Base-by-base conservation (phyloP, 2,329 filamentous ascomycete genomes). In the Aureobasidium mangrovei region DNA sequence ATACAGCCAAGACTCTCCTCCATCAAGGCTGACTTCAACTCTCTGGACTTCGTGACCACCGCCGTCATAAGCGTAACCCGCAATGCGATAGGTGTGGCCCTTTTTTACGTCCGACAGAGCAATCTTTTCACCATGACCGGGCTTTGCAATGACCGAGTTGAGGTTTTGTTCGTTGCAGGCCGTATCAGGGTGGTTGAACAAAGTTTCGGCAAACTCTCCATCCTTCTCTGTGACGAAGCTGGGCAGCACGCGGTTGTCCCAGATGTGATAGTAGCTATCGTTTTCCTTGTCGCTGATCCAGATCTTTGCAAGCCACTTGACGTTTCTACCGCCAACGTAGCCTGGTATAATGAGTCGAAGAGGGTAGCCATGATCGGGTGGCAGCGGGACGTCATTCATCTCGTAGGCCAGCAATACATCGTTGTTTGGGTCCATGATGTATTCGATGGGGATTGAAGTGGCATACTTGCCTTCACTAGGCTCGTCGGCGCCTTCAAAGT, bases 331-430 rank as follows among this genome's bases (percentile, higher is more conserved):
- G 2, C 72, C 72, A 5, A 73, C 67, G 45, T 66, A 72, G 7
- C 72, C 72, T 10, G 72, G 72, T 29, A 74, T 65, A 6, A 74
- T 60, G 4, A 72, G 31, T n/a, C 72, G 65, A 2, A 74, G 57
- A 1, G 71, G 72, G 58, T 69, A 73, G 3, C 72, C 72, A 60
- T 74, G 72, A 48, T 73, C 71, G 7, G 71, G 67, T 29, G 70
- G 69, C 4, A 74, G 53, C 0, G 64, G 67, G 4, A 61, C 53
- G 54, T 70, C 65, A 51, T 74, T 73, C 71, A 73, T 74, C 56
- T 73, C 67, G 60, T 81, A 85, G 0, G 83, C 83, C 7, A 79
- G 65, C 1, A 79, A 63, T 9, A 77, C 74, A 59, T 78, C 76
- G 60, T 76, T 76, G 4, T 59, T 60, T 0, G 68, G 60, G 60